Evolutionary conservation across 2,329 filamentous ascomycete genomes (phyloP).

Genomic region (Sclerotiophoma versabilis): DNA sequence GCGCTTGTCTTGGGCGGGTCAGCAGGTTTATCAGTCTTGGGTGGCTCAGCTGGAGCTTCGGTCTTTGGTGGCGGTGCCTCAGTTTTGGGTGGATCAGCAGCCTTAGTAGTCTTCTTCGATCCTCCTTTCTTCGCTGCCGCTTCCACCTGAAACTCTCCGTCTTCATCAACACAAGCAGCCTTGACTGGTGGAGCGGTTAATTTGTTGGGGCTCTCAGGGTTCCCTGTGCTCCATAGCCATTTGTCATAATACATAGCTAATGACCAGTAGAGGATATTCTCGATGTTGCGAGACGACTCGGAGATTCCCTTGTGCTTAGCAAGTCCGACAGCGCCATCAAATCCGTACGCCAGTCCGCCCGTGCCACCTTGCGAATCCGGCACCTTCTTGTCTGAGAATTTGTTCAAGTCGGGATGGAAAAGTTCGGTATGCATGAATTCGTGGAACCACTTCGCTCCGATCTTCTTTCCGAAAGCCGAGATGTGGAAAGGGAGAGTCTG

Average conservation of each 20-base stretch:
- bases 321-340: conserved; percentile 9
- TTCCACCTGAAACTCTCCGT: conserved; percentile 1
- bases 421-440: conserved; percentile 19
- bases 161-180: neutral
- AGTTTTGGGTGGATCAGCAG: conserved; percentile 1
- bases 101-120: conserved; percentile 9
- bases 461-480: conserved; percentile 15
- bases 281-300: conserved; percentile 13
- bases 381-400: conserved; percentile 13
- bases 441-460: conserved; percentile 21
- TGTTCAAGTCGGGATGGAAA: conserved; percentile 8
- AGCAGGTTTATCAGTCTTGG: conserved; percentile 4
- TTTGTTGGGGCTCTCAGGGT: conserved; percentile 4
- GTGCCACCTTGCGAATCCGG: conserved; percentile 5
- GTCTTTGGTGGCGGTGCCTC: conserved; percentile 1
- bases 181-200: neutral
- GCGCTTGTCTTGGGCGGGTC: conserved; percentile 8
- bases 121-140: conserved; percentile 5
- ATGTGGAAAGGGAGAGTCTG: conserved; percentile 16
- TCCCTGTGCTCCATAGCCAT: conserved; percentile 19
- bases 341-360: conserved; percentile 3
- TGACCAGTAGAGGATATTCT: conserved; percentile 21
- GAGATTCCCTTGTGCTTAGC: conserved; percentile 15
- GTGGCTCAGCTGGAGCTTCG: neutral
- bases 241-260: conserved; percentile 19